phyloP scores from a whole-genome alignment of 1,284 basidiomycete genomes.

The Albatrellus sp. region DNA sequence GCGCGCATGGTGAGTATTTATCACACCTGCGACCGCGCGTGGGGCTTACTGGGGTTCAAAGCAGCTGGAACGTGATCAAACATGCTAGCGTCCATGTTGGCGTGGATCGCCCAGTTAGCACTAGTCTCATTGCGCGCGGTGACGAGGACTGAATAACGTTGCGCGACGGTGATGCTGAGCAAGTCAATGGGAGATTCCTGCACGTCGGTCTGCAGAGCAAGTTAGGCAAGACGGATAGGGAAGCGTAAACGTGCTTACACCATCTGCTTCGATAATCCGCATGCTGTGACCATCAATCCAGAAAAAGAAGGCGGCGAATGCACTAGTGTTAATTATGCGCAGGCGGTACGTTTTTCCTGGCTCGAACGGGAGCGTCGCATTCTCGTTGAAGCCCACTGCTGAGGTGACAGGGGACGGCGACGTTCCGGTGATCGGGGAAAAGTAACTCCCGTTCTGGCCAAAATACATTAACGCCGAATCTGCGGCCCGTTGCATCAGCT shows the following conservation, averaged over 20 bases:
- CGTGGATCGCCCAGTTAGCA: slow-evolving; percentile 81
- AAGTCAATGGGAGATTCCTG: slow-evolving; percentile 61
- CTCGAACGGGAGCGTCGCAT: slow-evolving; percentile 74
- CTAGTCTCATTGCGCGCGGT: slow-evolving; percentile 78
- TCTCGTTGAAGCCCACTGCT: slow-evolving; percentile 73
- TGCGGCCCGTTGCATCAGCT: slow-evolving; percentile 15
- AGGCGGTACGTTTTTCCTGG: slow-evolving; percentile 74
- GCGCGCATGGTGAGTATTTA: background rate
- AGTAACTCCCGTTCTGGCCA: slow-evolving; percentile 60
- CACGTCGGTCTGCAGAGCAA: slow-evolving; percentile 49
- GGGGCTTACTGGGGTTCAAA: slow-evolving; percentile 60
- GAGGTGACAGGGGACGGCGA: slow-evolving; percentile 31
- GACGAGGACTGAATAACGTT: slow-evolving; percentile 90
- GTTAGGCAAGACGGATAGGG: background rate
- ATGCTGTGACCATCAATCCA: slow-evolving; percentile 90
- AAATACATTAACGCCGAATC: slow-evolving; percentile 82
- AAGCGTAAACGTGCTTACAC: slow-evolving; percentile 31
- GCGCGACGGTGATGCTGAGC: slow-evolving; percentile 71
- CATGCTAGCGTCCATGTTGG: slow-evolving; percentile 82
- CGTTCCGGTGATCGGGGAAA: slow-evolving; percentile 43
- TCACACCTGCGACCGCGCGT: background rate
- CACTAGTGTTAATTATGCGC: slow-evolving; percentile 67
- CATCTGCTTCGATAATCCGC: slow-evolving; percentile 83
- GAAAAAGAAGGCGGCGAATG: slow-evolving; percentile 68
- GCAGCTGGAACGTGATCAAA: slow-evolving; percentile 69